Percentiles rank a stretch among this genome's conserved stretches.
Evolutionary conservation across 768 basidiomycete genomes (phyloP).

Genomic region (Lactarius tabidus): DNA sequence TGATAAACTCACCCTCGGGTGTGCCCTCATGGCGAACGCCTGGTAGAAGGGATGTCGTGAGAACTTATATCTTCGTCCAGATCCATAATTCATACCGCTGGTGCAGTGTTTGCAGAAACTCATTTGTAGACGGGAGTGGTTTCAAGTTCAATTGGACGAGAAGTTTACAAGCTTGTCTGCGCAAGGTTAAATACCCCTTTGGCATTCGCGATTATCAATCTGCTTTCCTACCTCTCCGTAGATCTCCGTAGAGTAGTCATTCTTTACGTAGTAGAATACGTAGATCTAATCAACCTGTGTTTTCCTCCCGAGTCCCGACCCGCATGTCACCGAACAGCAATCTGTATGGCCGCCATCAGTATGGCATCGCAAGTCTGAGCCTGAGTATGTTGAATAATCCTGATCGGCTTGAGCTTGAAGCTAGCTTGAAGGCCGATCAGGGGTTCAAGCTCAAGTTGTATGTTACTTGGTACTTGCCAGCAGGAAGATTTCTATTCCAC

Average conservation of each 20-base stretch:
- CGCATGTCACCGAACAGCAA: no score
- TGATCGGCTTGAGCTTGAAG: no score
- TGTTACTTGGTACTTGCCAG: no score
- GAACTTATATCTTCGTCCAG: background rate
- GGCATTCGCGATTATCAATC: background rate
- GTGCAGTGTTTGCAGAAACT: slow-evolving; percentile 55
- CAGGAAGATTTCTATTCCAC: no score
- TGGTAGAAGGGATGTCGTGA: slow-evolving; percentile 2
- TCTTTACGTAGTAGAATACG: background rate
- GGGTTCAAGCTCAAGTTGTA: no score
- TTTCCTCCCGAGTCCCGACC: no score
- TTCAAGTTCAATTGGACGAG: no score
- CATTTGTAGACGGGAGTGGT: slow-evolving; percentile 32
- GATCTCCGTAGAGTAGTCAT: background rate
- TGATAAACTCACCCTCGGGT: slow-evolving; percentile 31
- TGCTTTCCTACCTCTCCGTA: background rate
- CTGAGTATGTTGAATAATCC: no score
- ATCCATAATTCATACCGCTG: slow-evolving; percentile 39
- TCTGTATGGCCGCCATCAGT: no score
- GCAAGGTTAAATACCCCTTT: background rate
- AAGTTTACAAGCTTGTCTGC: background rate
- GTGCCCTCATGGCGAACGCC: slow-evolving; percentile 38
- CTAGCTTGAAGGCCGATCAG: no score
- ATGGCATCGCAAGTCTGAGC: no score
- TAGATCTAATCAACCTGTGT: no score